Evolutionary conservation across 2,329 filamentous ascomycete genomes (phyloP), one percentile per base, ranked within the genome.

Genomic region (Aureobasidium sp.): DNA sequence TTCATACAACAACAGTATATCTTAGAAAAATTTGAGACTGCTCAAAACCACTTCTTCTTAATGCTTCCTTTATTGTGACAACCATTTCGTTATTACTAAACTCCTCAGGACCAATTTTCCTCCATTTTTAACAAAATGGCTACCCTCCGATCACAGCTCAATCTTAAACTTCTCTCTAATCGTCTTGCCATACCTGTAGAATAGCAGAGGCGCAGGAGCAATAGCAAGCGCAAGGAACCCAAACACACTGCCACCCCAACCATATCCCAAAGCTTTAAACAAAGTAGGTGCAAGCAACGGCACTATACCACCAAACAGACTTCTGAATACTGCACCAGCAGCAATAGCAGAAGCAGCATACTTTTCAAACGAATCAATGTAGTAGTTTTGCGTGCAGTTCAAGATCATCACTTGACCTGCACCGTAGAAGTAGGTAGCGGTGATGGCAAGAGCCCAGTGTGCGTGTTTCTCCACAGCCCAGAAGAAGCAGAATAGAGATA

Each of bases 301-400:
- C 27, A 81, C 71, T 0, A 80, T 66, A 5, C 78, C 79, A 5
- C 79, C 78, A n/a, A 80, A 67, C 1, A 81, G 42, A 50, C 73
- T 75, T 21, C 79, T 68, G 59, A 81, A 80, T 0, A 80, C 73
- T 1, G 78, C 75, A 0, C 78, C 78, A 4, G 78, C 79, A 5
- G 79, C 79, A 57, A 81, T 80, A 0, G 78, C 79, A 39, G 73
- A 76, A 7, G 79, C 79, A 6, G 79, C 79, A 63, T 79, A 80
- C 67, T 75, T 74, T 63, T 80, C 78, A 61, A 81, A 81, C 27
- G 74, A 74, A 66, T 81, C 79, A 50, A 82, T 81, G 66, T 81
- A 81, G 67, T 82, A 82, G 58, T 83, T 83, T 59, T 83, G 80
- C 16, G 79, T 79, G 15, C 74, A 74, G 61, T 82, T 82, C 59